These are phyloP conservation scores for Metarhizium anisopliae DNA, from an alignment of 2,329 filamentous ascomycete genomes.

Conservation along the genomic window DNA sequence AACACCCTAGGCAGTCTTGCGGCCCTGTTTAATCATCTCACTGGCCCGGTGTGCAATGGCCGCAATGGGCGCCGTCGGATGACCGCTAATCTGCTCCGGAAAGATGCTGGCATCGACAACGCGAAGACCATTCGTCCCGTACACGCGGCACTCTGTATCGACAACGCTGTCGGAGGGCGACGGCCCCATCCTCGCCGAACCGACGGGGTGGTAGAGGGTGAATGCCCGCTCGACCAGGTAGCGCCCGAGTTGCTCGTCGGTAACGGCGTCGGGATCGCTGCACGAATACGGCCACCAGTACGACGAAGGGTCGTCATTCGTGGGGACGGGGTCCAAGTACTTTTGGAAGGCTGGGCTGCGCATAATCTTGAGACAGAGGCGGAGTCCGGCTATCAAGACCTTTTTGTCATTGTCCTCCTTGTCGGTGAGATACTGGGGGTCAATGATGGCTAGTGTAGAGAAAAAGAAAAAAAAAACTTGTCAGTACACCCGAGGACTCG, in stretches of 20 bases:
- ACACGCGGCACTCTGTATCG: constrained; percentile 43
- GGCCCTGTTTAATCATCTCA: constrained; percentile 5
- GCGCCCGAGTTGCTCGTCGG: constrained; percentile 11
- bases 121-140: constrained; percentile 41
- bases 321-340: constrained; percentile 9
- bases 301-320: constrained; percentile 7
- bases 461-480: too few relatives aligned
- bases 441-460: constrained; percentile 9
- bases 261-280: constrained; percentile 9
- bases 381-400: constrained; percentile 10
- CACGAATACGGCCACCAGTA: constrained; percentile 14
- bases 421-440: constrained; percentile 12
- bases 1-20: too few relatives aligned
- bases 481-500: not conserved
- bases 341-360: constrained; percentile 7
- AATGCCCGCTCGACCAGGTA: constrained; percentile 10
- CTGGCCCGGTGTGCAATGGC: constrained; percentile 12
- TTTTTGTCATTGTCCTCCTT: constrained; percentile 11
- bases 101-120: constrained; percentile 51
- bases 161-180: constrained; percentile 18
- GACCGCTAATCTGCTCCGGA: constrained; percentile 25
- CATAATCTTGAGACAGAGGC: constrained; percentile 10
- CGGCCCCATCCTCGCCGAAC: constrained; percentile 12
- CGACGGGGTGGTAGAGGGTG: constrained; percentile 12
- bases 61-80: constrained; percentile 12